Base-by-base conservation (phyloP, 768 basidiomycete species). In the Exsudoporus frostii region DNA sequence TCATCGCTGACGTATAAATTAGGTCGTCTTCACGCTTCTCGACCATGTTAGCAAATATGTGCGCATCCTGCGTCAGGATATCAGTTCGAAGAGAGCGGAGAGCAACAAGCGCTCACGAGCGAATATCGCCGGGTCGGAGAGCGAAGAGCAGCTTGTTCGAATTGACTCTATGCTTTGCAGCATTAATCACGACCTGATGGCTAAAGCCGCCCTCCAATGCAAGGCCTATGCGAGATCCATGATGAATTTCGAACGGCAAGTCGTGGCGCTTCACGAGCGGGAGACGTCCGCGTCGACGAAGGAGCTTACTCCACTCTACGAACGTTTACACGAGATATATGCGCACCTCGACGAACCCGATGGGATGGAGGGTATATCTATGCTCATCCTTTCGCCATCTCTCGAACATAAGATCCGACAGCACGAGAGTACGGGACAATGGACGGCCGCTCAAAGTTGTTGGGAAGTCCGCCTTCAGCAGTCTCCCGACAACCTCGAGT, bases 391-490 rank as follows among this genome's bases (percentile, higher is more conserved):
- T 13, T 84, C 89, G 0, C 97, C 97, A 0, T 90, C 91, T 4
- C 70, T 98, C 43, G 92, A 98, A 59, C 92, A 97, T 69, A 93
- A 97, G 69, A 98, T 99, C 55, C 86, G 97, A 39, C 90, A 98
- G 64, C 97, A 99, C 62, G 97, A 99, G 69, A 95, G 89, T 59
- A 96, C 90, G 3, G 97, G 97, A 0, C 80, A 86, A 39, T 99
- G 97, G 97, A 98, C 97, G 2, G 89, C 94, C 9, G 96, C 97
- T 8, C 97, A 98, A 70, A 98, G 96, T 64, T 99, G 97, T 63
- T 99, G 97, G 97, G 97, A 99, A 70, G 86, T 98, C 13, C 81
- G 87, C 44, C 77, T 99, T 15, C 96, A 98, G 65, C 85, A 91
- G 53, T 84, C 85, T 20, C 95, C 96, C 0, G 85, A 96, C 62